Percentiles rank a stretch among this genome's conserved stretches.
Evolutionary conservation across 768 basidiomycete genomes (phyloP).

Genomic region (Lentinula sp.): DNA sequence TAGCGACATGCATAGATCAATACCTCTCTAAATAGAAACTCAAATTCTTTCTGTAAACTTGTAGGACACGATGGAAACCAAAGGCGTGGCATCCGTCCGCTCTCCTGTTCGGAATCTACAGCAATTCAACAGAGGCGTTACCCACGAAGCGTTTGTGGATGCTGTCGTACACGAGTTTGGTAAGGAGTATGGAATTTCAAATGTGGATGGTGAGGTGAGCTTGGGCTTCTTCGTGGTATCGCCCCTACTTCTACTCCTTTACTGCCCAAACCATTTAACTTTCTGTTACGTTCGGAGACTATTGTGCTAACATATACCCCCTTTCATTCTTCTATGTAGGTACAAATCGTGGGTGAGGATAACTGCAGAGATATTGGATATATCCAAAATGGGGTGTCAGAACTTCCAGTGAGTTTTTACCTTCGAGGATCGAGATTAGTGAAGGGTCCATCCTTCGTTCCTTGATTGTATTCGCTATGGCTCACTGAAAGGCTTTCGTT

Average conservation of each 20-base stretch:
- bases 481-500: too few relatives aligned
- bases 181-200: conserved; percentile 41
- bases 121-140: conserved; percentile 41
- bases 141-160: conserved; percentile 64
- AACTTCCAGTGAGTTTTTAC: conserved; percentile 55
- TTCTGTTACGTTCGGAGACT: neutral
- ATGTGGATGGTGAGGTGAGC: conserved; percentile 16
- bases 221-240: conserved; percentile 5
- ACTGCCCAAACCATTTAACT: neutral
- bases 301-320: neutral
- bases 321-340: conserved; percentile 20
- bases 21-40: neutral
- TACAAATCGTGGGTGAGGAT: conserved; percentile 36
- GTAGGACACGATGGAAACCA: conserved; percentile 76
- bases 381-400: conserved; percentile 63
- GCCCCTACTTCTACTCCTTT: neutral
- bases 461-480: neutral
- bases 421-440: neutral
- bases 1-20: too few relatives aligned
- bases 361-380: conserved; percentile 44
- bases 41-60: neutral
- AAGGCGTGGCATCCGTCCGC: conserved; percentile 85
- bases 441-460: neutral
- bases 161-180: conserved; percentile 69
- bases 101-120: conserved; percentile 87